Evolutionary conservation across 306 rosid genomes (phyloP).

Genomic region (Lathyrus sativus): DNA sequence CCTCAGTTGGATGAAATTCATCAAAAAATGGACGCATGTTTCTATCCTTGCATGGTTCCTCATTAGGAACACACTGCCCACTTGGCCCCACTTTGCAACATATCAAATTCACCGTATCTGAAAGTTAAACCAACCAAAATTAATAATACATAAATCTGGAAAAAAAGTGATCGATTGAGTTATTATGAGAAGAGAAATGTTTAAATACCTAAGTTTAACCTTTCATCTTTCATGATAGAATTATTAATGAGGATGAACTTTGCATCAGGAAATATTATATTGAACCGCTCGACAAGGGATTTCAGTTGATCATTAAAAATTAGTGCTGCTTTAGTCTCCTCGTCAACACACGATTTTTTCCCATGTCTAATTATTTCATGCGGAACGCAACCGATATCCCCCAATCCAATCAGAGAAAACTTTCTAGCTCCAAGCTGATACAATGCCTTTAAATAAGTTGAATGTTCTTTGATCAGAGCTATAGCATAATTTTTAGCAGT

Average conservation of each 20-base stretch:
- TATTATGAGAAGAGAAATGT: too few relatives aligned
- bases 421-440: conserved; percentile 64
- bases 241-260: conserved; percentile 39
- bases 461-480: conserved; percentile 39
- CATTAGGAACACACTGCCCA: conserved; percentile 37
- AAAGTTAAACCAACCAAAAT: conserved; percentile 17
- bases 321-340: conserved; percentile 35
- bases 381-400: conserved; percentile 59
- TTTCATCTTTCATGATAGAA: not conserved
- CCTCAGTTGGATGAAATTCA: conserved; percentile 50
- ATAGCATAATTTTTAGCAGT: conserved; percentile 37
- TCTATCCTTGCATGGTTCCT: conserved; percentile 40
- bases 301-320: conserved; percentile 50
- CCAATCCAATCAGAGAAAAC: conserved; percentile 51
- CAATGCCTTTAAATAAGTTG: conserved; percentile 44
- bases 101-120: not conserved
- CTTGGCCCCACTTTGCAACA: conserved; percentile 40
- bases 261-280: conserved; percentile 37
- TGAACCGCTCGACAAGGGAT: conserved; percentile 41
- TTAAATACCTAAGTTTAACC: conserved; percentile 13
- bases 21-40: conserved; percentile 35
- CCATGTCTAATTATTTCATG: conserved; percentile 12
- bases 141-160: not conserved
- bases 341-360: conserved; percentile 46
- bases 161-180: too few relatives aligned